Conservation (phyloP, 2,329 filamentous ascomycete species). For the Aspergillus novoparasiticus region DNA sequence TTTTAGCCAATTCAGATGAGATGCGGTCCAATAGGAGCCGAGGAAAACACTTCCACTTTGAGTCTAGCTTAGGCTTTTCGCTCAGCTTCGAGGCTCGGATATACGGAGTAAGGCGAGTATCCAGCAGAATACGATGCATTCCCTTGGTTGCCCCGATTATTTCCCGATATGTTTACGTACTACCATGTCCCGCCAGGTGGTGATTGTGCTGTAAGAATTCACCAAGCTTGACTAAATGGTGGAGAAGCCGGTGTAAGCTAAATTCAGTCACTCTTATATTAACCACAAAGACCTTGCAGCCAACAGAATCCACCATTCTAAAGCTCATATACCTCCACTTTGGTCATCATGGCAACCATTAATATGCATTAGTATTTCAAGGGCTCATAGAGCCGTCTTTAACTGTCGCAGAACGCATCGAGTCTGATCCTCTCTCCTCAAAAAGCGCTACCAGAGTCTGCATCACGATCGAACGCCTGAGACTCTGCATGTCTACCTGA, state of each 20-base stretch:
- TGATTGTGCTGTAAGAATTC: neutral
- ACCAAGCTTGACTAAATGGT: neutral
- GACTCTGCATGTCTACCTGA: neutral
- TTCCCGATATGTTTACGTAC: neutral
- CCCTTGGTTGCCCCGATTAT: neutral
- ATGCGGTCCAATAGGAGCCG: neutral
- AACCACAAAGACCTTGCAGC: neutral
- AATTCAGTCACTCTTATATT: neutral
- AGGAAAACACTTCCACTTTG: neutral
- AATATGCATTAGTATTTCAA: neutral
- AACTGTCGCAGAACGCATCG: neutral
- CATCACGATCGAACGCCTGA: conserved; percentile 3
- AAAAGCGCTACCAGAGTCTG: conserved; percentile 6
- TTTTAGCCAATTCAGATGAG: neutral
- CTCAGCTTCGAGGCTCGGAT: neutral
- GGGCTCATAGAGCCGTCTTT: neutral
- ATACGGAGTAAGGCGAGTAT: neutral
- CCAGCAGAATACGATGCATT: neutral
- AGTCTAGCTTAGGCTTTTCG: neutral
- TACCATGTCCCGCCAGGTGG: neutral
- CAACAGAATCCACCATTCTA: neutral
- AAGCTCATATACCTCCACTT: neutral
- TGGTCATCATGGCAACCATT: neutral
- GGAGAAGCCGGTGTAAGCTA: neutral
- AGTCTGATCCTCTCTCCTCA: neutral